These are phyloP conservation scores for Pachyrhizus erosus DNA, from an alignment of 306 rosid genomes.

Conservation along the genomic window DNA sequence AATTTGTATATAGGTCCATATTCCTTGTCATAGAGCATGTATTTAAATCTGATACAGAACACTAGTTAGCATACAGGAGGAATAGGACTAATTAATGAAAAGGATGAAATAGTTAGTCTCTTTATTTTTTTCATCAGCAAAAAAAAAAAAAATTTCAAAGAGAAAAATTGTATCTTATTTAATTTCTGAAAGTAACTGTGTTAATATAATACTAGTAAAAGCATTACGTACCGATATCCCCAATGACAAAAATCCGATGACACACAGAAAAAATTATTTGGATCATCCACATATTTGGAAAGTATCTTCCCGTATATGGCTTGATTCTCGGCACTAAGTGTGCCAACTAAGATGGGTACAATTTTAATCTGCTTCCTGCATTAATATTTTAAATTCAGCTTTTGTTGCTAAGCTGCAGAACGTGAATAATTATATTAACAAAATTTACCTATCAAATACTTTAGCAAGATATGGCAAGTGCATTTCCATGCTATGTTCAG, in stretches of 20 bases:
- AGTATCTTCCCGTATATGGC: slow-evolving; percentile 80
- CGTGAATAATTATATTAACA: slow-evolving; percentile 5
- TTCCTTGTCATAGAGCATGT: slow-evolving; percentile 68
- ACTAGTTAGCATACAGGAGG: not conserved
- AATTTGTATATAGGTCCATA: slow-evolving; percentile 86
- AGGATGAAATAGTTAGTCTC: not conserved
- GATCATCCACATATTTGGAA: slow-evolving; percentile 81
- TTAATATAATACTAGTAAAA: not conserved
- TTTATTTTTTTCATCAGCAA: too few species aligned
- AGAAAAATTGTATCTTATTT: not conserved
- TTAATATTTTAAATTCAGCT: slow-evolving; percentile 39
- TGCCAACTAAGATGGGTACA: slow-evolving; percentile 91
- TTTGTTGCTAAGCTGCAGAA: slow-evolving; percentile 16
- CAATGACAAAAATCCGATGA: slow-evolving; percentile 97
- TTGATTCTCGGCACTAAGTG: slow-evolving; percentile 69
- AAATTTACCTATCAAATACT: slow-evolving; percentile 86
- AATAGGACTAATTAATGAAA: not conserved
- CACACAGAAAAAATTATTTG: slow-evolving; percentile 79
- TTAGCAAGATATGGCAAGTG: slow-evolving; percentile 95
- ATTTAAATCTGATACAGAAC: slow-evolving; percentile 65
- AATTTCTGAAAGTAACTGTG: not conserved
- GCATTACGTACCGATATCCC: slow-evolving; percentile 77
- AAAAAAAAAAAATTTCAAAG: too few species aligned
- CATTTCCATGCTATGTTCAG: slow-evolving; percentile 99
- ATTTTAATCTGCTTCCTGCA: slow-evolving; percentile 79